A percentile compares a stretch with the other conserved stretches of the same genome.
phyloP scores from a whole-genome alignment of 257 asterid species.

The Solanum corneliomulleri region DNA sequence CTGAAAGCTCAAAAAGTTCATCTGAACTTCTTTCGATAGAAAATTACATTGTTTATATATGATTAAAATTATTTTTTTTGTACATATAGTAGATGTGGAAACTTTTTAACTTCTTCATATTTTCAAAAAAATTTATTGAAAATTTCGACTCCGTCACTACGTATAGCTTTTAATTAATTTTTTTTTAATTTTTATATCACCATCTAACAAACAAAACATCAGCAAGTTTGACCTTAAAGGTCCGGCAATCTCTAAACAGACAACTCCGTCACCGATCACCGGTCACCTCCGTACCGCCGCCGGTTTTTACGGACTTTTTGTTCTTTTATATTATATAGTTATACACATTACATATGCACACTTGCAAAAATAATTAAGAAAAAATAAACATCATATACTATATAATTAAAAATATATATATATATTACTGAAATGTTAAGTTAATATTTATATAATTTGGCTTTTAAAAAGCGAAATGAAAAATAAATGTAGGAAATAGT shows the following conservation, averaged over 20 bases:
- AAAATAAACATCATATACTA: neutral
- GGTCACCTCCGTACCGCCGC: neutral
- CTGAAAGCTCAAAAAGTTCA: fast-evolving
- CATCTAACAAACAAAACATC: neutral
- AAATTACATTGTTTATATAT: too few relatives aligned
- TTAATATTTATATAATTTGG: too few relatives aligned
- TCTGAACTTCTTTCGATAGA: neutral
- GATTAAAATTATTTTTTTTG: neutral
- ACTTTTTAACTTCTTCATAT: neutral
- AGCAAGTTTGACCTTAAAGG: neutral
- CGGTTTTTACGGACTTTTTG: neutral
- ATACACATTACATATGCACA: neutral
- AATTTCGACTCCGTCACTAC: neutral
- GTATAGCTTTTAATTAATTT: neutral
- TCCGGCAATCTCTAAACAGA: neutral
- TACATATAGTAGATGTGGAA: too few relatives aligned
- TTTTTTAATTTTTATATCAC: neutral
- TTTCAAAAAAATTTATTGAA: fast-evolving
- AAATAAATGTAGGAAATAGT: neutral
- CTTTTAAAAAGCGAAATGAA: too few relatives aligned
- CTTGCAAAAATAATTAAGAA: neutral
- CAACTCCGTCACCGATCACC: neutral
- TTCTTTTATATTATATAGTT: neutral
- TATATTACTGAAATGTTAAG: too few relatives aligned
- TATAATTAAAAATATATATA: too few relatives aligned